Conservation (phyloP, 176 grass and related monocot species). For the Thalia dealbata region DNA sequence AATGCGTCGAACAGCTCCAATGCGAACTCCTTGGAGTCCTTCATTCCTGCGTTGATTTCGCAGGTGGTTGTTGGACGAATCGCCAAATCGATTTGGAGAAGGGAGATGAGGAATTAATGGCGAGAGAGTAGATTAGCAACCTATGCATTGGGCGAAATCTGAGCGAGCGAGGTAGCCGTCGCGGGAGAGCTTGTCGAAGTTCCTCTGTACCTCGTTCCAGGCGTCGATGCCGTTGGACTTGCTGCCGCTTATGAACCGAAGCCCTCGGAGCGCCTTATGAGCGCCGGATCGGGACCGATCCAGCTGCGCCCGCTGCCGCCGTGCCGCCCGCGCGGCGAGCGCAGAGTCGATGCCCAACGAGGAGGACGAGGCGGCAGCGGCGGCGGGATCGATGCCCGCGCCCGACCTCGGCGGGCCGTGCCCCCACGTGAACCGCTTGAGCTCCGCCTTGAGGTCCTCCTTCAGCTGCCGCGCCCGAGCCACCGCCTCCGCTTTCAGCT, state of each 20-base stretch:
- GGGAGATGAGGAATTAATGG: not conserved
- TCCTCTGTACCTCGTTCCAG: conserved; percentile 64
- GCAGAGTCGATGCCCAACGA: conserved; percentile 57
- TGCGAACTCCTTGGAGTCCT: conserved; percentile 92
- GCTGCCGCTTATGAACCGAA: conserved; percentile 86
- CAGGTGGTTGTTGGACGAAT: not conserved
- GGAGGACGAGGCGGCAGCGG: not conserved
- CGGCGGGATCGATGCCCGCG: too few relatives aligned
- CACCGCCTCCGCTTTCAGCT: conserved; percentile 71
- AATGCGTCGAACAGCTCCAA: conserved; percentile 90
- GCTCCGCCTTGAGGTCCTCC: conserved; percentile 59
- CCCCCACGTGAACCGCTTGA: conserved; percentile 57
- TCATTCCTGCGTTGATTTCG: conserved; percentile 53
- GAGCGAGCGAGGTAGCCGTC: conserved; percentile 62
- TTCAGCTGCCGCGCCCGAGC: conserved; percentile 68
- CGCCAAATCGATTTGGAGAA: not conserved
- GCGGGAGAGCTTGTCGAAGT: conserved; percentile 64
- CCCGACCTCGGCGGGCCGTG: not conserved
- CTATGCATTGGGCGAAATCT: conserved; percentile 98
- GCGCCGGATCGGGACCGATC: conserved; percentile 69
- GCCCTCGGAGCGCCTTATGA: conserved; percentile 70
- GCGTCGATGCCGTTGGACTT: conserved; percentile 47
- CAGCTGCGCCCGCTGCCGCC: conserved; percentile 68
- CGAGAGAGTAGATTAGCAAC: conserved; percentile 10
- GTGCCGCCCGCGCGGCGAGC: conserved; percentile 53